phyloP scores from a whole-genome alignment of 1,284 basidiomycete genomes.

The Pholiota adiposa region DNA sequence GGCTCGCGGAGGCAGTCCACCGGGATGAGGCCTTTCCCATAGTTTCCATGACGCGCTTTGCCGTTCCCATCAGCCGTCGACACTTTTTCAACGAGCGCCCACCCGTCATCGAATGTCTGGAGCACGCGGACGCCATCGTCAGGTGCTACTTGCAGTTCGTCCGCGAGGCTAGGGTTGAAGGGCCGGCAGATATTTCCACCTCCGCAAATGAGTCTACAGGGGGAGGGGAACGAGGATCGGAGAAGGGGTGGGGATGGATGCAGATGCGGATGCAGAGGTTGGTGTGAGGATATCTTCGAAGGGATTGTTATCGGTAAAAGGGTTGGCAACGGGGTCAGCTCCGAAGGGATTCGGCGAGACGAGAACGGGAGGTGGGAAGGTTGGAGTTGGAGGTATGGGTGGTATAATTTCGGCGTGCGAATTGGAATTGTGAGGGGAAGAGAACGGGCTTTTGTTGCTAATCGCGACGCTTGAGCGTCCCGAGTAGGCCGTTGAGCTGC shows the following conservation, averaged over 20 bases:
- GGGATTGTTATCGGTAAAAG: conserved; percentile 24
- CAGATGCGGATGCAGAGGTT: background rate
- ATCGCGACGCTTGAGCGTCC: conserved; percentile 23
- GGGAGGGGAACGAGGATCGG: background rate
- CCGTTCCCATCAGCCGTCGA: conserved; percentile 26
- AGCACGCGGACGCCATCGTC: conserved; percentile 60
- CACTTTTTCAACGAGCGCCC: conserved; percentile 58
- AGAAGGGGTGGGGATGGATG: conserved; percentile 5
- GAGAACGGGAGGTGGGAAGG: background rate
- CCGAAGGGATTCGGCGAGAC: background rate
- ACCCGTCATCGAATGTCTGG: conserved; percentile 67
- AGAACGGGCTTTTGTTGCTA: conserved; percentile 2
- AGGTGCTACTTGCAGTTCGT: conserved; percentile 58
- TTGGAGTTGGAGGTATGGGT: conserved; percentile 2
- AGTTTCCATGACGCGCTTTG: conserved; percentile 13
- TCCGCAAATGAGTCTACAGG: conserved; percentile 32
- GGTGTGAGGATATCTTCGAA: conserved; percentile 19
- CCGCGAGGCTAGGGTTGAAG: conserved; percentile 58
- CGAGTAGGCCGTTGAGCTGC: conserved; percentile 25
- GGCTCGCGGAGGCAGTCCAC: conserved; percentile 60
- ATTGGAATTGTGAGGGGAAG: background rate
- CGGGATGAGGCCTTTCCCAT: conserved; percentile 48
- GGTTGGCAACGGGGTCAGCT: conserved; percentile 5
- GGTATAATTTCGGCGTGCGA: conserved; percentile 1
- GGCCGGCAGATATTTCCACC: conserved; percentile 54